Evolutionary conservation across 2,329 filamentous ascomycete genomes (phyloP), one percentile per base, ranked within the genome.

Genomic region (Ophiostoma angusticollis): DNA sequence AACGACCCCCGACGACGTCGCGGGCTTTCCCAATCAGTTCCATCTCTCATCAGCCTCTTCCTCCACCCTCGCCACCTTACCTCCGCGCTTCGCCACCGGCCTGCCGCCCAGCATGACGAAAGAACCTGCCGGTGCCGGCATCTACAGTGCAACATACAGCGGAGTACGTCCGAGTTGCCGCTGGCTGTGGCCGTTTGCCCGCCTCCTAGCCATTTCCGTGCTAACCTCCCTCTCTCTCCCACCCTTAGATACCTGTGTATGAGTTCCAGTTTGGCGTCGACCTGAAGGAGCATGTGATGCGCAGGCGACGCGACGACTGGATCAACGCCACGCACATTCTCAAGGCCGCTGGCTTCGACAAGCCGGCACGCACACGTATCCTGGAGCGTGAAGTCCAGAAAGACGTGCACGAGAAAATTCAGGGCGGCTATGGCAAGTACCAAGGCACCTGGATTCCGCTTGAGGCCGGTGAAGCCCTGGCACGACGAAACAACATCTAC

Each of bases 311-410:
- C 38, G 91, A 98, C 59, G 78, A 96, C 61, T 98, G 89, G 86
- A 91, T 98, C 64, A 98, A 98, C 67, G 91, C 91, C n/a, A 98
- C 91, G 39, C 91, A 98, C 56, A 96, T 98, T 44, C 67, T 98
- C 35, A 98, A 98, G 57, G 85, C 93, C 29, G 91, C 91, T 46
- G 89, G 89, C 40, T 94, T 94, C 55, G 91, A 98, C 61, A 98
- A 98, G 61, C 91, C 91, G 3, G 85, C 89, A 11, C 73, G 91
- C 56, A 98, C 91, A 29, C 76, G 91, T 47, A 96, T 98, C 41
- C 72, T 98, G 5, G 91, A 98, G 63, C 76, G 91, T 48, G 91
- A 98, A 55, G 89, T 98, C 7, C 91, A 98, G 54, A 95, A 94
- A 59, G 89, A 93, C 31, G 72, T 82, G 5, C 91, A 98, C 56